Percentiles rank a stretch among this genome's conserved stretches.
Evolutionary conservation across 108 stramenopile species (phyloP).

Genomic region (Asterionellopsis glacialis): DNA sequence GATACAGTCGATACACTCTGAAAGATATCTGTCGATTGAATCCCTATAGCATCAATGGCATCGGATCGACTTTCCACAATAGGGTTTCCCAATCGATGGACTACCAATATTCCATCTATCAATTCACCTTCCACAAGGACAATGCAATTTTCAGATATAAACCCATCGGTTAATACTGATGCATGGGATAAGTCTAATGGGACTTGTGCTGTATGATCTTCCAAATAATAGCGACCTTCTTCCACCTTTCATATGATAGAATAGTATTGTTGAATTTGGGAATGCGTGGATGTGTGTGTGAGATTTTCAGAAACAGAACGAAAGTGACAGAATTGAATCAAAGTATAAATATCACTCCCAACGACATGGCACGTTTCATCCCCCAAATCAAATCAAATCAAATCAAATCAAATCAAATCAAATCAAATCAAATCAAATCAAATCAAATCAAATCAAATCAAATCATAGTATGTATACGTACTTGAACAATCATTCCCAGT

Average conservation of each 20-base stretch:
- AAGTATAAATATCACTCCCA: too few relatives aligned
- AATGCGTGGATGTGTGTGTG: background rate
- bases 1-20: slow-evolving; percentile 55
- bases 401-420: too few relatives aligned
- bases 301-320: too few relatives aligned
- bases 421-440: too few relatives aligned
- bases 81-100: slow-evolving; percentile 68
- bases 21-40: slow-evolving; percentile 58
- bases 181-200: slow-evolving; percentile 52
- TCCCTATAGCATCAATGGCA: slow-evolving; percentile 58
- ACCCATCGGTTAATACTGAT: slow-evolving; percentile 48
- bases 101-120: slow-evolving; percentile 68
- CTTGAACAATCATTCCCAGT: slow-evolving; percentile 55
- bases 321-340: too few relatives aligned
- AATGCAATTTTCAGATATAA: slow-evolving; percentile 85
- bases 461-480: slow-evolving; percentile 1
- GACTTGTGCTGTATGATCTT: slow-evolving; percentile 75
- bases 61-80: slow-evolving; percentile 60
- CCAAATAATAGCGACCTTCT: slow-evolving; percentile 63
- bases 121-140: slow-evolving; percentile 87
- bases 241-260: slow-evolving; percentile 37
- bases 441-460: too few relatives aligned
- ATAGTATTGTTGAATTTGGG: background rate
- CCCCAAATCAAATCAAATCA: too few relatives aligned
- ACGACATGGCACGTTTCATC: too few relatives aligned